A percentile compares a stretch with the other conserved stretches of the same genome.
These are phyloP conservation scores for Gaertneriomyces sp. DNA, from an alignment of 192 early-diverging fungal species.

Conservation along the genomic window DNA sequence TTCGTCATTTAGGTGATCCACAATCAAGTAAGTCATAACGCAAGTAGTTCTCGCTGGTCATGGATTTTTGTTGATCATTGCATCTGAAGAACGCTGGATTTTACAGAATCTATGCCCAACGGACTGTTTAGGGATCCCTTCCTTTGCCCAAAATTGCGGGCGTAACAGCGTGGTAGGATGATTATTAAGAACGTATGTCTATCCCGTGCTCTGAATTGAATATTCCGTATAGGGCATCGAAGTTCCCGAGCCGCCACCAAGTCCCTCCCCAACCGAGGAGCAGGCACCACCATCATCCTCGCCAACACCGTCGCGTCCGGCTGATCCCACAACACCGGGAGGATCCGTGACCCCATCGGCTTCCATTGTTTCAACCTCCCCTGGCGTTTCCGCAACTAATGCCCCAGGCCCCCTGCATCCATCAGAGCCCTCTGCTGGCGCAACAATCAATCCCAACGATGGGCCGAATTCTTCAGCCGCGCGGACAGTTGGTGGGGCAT, in stretches of 20 bases:
- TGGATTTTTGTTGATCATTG: too few species aligned
- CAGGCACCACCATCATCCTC: constrained; percentile 23
- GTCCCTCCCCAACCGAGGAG: constrained; percentile 4
- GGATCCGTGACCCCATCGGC: background rate
- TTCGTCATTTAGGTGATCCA: constrained; percentile 6
- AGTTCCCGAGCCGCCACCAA: constrained; percentile 3
- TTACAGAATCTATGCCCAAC: constrained; percentile 29
- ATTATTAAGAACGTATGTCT: background rate
- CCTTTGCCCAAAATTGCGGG: constrained; percentile 27
- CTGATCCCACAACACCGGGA: background rate
- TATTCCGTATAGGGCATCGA: constrained; percentile 17
- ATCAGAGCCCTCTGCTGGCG: background rate
- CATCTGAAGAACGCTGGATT: constrained; percentile 10
- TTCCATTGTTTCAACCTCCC: background rate
- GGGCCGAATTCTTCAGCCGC: background rate
- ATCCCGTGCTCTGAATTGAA: background rate
- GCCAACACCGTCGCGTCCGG: background rate
- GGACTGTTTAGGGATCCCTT: constrained; percentile 21
- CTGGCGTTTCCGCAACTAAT: constrained; percentile 4
- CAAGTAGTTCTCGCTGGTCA: too few species aligned
- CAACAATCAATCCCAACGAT: background rate
- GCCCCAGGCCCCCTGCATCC: constrained; percentile 7
- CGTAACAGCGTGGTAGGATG: background rate
- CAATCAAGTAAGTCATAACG: constrained; percentile 8
- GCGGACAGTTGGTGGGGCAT: background rate